Base-by-base conservation (phyloP, 1,139 yeast species). In the Kodamaea derodonti region DNA sequence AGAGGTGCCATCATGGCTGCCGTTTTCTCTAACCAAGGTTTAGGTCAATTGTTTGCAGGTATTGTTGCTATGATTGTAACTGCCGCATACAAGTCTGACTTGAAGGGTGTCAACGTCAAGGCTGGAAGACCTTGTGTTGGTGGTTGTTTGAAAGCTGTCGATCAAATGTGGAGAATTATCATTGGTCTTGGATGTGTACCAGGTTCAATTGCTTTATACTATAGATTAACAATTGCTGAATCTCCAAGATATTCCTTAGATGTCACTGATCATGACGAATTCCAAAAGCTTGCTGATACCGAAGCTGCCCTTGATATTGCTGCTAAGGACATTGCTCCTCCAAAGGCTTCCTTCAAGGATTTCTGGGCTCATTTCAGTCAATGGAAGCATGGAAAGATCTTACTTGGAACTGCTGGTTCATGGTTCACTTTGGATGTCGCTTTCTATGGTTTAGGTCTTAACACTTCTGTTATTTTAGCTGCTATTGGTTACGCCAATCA, bases 351-450 rank as follows among this genome's bases (percentile, higher is more conserved):
- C 28, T 65, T 65, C 58, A 49, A 48, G 33, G 90, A 83, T 59
- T 84, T 84, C 69, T 50, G 72, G 51, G 31, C 45, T 22, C 95
- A 90, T 62, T 92, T 90, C 59, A 69, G 79, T 35, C 84, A 87
- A 67, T 88, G 97, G 95, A 85, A 72, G 64, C 83, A 87, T 62
- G 81, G 85, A 65, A 84, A 83, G 69, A 78, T 82, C 41, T 72
- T 92, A 50, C 49, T 92, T 36, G 98, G 97, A 59, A 90, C 98
- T 51, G 95, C 97, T 47, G 94, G 90, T 61, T 82, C 95, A 33
- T 92, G 98, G 98, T 90, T 90, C 72, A 72, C 82, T 70, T 77
- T 90, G 64, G 98, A 92, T 72, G 86, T 92, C 58, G 96, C 97
- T 42, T 88, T 80, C 74, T 92, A 92, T 61, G 95, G 95, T 65